Percentiles rank a stretch among this genome's conserved stretches.
These are phyloP conservation scores for Colletotrichum agaves DNA, from an alignment of 2,329 filamentous ascomycete genomes.

Conservation along the genomic window DNA sequence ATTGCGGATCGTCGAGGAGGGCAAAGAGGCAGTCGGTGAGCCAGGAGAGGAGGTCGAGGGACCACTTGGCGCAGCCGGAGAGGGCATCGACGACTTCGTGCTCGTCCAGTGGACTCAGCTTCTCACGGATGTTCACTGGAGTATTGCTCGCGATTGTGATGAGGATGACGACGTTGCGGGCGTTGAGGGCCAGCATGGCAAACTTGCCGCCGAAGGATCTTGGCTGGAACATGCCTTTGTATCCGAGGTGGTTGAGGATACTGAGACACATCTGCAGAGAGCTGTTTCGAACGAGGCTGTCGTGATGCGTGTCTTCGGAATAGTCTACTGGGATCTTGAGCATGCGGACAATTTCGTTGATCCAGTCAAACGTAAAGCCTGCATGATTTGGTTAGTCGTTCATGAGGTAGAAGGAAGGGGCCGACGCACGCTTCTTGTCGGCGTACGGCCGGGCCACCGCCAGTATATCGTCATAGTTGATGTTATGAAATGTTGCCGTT, in stretches of 20 bases:
- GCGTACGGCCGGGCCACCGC: constrained; percentile 69
- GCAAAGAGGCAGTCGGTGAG: constrained; percentile 68
- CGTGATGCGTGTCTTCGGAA: constrained; percentile 77
- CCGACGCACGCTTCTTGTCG: constrained; percentile 48
- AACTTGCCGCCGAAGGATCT: constrained; percentile 78
- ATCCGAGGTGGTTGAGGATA: constrained; percentile 82
- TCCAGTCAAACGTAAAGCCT: constrained; percentile 72
- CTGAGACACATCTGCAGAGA: constrained; percentile 81
- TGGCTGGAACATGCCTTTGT: constrained; percentile 69
- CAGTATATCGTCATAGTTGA: constrained; percentile 77
- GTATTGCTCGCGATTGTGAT: constrained; percentile 71
- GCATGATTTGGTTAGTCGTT: not conserved
- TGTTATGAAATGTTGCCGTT: constrained; percentile 56
- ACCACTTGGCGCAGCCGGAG: constrained; percentile 82
- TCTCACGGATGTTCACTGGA: constrained; percentile 63
- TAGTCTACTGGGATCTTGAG: constrained; percentile 84
- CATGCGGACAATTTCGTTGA: constrained; percentile 74
- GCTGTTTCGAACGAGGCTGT: constrained; percentile 78
- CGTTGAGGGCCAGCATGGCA: constrained; percentile 78
- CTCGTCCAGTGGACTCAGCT: constrained; percentile 71
- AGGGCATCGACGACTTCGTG: constrained; percentile 78
- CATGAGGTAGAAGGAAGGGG: not conserved
- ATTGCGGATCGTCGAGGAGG: constrained; percentile 62
- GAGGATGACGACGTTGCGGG: constrained; percentile 77
- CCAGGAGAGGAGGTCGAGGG: constrained; percentile 75